Conservation (phyloP, 306 rosid genomes). For the Lathyrus aphaca region DNA sequence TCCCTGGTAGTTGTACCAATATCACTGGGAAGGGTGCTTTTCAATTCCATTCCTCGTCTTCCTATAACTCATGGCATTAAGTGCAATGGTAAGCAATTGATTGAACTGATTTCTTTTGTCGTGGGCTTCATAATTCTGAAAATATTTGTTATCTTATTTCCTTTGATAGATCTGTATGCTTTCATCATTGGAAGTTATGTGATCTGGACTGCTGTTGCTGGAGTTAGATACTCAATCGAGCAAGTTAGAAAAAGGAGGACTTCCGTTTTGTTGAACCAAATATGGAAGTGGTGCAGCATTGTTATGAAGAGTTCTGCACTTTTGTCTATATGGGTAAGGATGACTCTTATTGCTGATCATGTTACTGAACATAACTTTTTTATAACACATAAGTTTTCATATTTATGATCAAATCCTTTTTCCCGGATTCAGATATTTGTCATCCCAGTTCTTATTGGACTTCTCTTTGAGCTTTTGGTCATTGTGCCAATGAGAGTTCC, state of each 20-base stretch:
- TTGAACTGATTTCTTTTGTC: slow-evolving; percentile 27
- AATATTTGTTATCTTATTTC: slow-evolving; percentile 26
- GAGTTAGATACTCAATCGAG: slow-evolving; percentile 85
- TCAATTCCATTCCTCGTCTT: slow-evolving; percentile 89
- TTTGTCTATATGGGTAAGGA: slow-evolving; percentile 90
- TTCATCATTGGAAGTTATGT: slow-evolving; percentile 94
- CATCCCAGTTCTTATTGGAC: slow-evolving; percentile 91
- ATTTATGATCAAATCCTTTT: slow-evolving; percentile 21
- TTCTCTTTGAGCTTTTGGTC: slow-evolving; percentile 98
- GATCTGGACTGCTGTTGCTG: slow-evolving; percentile 95
- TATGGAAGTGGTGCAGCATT: slow-evolving; percentile 91
- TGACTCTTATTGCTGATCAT: slow-evolving; percentile 23
- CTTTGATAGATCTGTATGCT: slow-evolving; percentile 79
- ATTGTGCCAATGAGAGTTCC: slow-evolving; percentile 99
- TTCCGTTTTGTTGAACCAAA: slow-evolving; percentile 66
- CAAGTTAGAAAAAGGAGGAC: slow-evolving; percentile 71
- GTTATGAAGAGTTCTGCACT: slow-evolving; percentile 91
- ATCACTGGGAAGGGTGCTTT: slow-evolving; percentile 83
- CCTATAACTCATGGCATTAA: slow-evolving; percentile 98
- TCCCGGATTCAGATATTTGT: slow-evolving; percentile 69
- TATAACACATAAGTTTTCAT: slow-evolving; percentile 22
- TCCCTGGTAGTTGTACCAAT: slow-evolving; percentile 90
- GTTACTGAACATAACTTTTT: not conserved
- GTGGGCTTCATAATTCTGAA: slow-evolving; percentile 10
- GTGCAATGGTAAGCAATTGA: slow-evolving; percentile 74